Base-by-base conservation (phyloP, 139 green algal genomes). In the Astrephomene gubernaculifera region DNA sequence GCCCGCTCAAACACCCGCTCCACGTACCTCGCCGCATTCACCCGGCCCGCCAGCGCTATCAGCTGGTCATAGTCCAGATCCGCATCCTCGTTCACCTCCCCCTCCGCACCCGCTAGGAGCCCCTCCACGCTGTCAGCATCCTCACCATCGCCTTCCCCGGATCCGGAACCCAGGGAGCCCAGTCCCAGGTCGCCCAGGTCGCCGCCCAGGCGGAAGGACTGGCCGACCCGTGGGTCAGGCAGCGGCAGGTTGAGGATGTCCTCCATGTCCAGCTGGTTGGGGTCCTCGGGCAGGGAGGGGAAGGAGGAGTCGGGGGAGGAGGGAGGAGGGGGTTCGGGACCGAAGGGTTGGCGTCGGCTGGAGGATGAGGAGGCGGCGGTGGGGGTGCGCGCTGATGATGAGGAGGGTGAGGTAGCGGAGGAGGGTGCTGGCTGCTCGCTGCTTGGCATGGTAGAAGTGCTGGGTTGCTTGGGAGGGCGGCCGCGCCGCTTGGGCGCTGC, bases 31-130 rank as follows among this genome's bases (percentile, higher is more conserved):
- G 60, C 61, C 0, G 43, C 76, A 21, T 83, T 41, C 43, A 83
- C 60, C 14, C 31, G 19, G 4, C 19, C 19, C 1, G 60, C 76
- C 29, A 83, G 39, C 38, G 74, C 74, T 33, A 82, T 82, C 21
- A 82, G 53, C 57, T 82, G 17, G 74, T 82, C 74, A 25, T 82
- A 82, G 27, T 82, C 74, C 36, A 82, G 36, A 29, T 82, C 54
- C n/a, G 6, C 35, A 10, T 53, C 31, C 49, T 49, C 21, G 4
- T 54, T 44, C 39, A 21, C 25, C 53, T 0, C 22, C 2, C 29
- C 24, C 36, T 1, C 31, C 65, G 65, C 19, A 33, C 21, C 7
- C 65, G 21, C 31, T 9, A n/a, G n/a, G n/a, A n/a, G n/a, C n/a
- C n/a, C n/a, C n/a, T n/a, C n/a, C n/a, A n/a, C n/a, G n/a, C n/a